Conservation (phyloP, 164 flowering plant genomes). For the Santalum album region DNA sequence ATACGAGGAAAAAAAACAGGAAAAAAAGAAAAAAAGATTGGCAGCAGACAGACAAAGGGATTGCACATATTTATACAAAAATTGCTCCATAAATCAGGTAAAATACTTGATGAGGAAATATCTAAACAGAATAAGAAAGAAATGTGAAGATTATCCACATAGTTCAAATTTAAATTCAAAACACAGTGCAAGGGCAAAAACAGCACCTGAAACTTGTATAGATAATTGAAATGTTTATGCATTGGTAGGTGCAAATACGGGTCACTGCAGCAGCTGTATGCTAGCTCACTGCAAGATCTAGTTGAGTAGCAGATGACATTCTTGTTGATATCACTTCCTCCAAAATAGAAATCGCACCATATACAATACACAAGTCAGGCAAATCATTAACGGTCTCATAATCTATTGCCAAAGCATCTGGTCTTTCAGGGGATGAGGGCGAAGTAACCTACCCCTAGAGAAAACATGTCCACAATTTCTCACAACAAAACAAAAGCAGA, state of each 20-base stretch:
- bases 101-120: too few relatives aligned
- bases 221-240: constrained; percentile 85
- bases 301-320: constrained; percentile 37
- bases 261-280: constrained; percentile 64
- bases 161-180: neutral
- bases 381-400: constrained; percentile 93
- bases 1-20: too few relatives aligned
- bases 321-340: constrained; percentile 80
- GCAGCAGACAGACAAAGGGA: too few relatives aligned
- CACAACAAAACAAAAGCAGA: too few relatives aligned
- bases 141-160: too few relatives aligned
- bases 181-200: constrained; percentile 1
- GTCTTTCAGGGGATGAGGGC: constrained; percentile 80
- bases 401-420: constrained; percentile 80
- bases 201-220: constrained; percentile 84
- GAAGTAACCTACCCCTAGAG: constrained; percentile 41
- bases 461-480: too few relatives aligned
- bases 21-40: too few relatives aligned
- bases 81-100: too few relatives aligned
- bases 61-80: too few relatives aligned
- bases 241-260: constrained; percentile 79
- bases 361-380: constrained; percentile 77
- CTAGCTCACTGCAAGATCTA: constrained; percentile 50
- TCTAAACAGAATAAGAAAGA: too few relatives aligned
- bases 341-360: constrained; percentile 78